Evolutionary conservation across 257 asterid genomes (phyloP), one percentile per base, ranked within the genome.

Genomic region (Marsdenia floribunda): DNA sequence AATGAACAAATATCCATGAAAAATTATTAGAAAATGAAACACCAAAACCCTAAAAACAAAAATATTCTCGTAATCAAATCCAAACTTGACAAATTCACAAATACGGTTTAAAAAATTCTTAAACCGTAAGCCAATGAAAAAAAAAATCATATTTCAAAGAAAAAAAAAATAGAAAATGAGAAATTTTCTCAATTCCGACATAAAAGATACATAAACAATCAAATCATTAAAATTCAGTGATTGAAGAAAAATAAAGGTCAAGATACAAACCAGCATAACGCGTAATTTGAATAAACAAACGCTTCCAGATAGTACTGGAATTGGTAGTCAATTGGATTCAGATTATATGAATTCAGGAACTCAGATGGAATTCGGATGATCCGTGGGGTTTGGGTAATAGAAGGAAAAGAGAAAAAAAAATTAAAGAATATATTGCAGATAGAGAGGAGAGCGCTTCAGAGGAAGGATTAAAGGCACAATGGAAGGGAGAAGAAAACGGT

Each of bases 381-480:
- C 75, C 72, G 59, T 57, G 73, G 63, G 77, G 82, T 50, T 50
- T 50, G 78, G 42, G 12, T 44, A 66, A 12, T 53, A 44, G 64
- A 67, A 16, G 60, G 47, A n/a, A 52, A 76, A 19, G 33, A 29
- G 1, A 29, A 64, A 60, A 35, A 24, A 74, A 37, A 70, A 26
- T 35, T 6, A 44, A 44, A 44, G 49, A 44, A 44, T 44, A 6
- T 0, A 44, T 44, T 44, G 59, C 9, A 18, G 2, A 21, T 2
- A 53, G 59, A 5, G 24, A 53, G 8, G 22, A 53, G n/a, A 18
- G 22, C 6, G 44, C 54, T 74, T 68, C 80, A 73, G 70, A 67
- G 70, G 35, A 66, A 12, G 74, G 87, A 68, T 71, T 42, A 73
- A 76, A 50, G 77, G 37, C 50, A 74, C 69, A 57, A 69, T 21